Base-by-base conservation (phyloP, 257 asterid genomes). In the Catharanthus roseus region DNA sequence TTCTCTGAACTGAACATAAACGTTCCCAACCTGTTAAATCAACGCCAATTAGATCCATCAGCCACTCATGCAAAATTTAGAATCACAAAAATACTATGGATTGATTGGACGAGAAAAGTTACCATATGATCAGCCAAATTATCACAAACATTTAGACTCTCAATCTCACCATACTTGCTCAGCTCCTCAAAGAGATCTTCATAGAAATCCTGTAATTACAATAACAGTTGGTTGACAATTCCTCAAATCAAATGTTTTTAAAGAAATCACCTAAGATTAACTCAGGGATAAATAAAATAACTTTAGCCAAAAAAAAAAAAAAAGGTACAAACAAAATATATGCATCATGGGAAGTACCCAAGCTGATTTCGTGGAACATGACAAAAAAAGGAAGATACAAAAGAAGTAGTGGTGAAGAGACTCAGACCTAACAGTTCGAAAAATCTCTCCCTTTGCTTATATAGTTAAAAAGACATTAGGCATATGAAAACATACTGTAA, bases 41-140 rank as follows among this genome's bases (percentile, higher is more conserved):
- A 51, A 24, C 12, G 10, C 12, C 9, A 74, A 29, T 66, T 47
- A 38, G 69, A n/a, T 39, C 16, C 12, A 28, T 34, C 19, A 23
- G 19, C 29, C 38, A 65, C 31, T 44, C 55, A 44, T 39, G 31
- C 23, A 26, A 62, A 39, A 19, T 15, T 12, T 18, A 68, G 11
- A 15, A 23, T 51, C 2, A 78, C 24, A 26, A 34, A n/a, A 44
- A 54, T 70, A 61, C 58, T 53, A 44, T 33, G 31, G n/a, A 45
- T 26, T 55, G 23, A 62, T 21, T 31, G 49, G 21, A 26, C 42
- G 15, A 66, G 50, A 74, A 76, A 42, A 41, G 42, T 34, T 85
- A 93, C 96, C 99, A 93, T 89, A 83, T 93, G 99, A 69, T 93
- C 99, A 16, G 99, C 99, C 74, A 91, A 82, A 76, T 93, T 93